phyloP scores from a whole-genome alignment of 2,329 filamentous ascomycete species.

The Phialophora macrospora region DNA sequence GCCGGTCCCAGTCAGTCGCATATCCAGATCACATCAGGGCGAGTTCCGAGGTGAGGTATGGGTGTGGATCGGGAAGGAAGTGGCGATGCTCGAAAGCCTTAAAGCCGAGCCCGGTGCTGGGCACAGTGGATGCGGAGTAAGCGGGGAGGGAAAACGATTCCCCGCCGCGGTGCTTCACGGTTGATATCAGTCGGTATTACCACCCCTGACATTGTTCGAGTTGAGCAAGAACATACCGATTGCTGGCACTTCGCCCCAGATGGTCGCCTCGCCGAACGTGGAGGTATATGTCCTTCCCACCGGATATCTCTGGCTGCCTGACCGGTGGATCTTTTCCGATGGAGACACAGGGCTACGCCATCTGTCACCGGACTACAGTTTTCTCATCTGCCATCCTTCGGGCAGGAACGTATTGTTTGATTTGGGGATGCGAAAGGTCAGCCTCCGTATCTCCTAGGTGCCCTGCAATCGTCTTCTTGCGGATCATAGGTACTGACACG shows the following conservation, averaged over 20 bases:
- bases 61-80: conserved; percentile 14
- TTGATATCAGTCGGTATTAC: neutral
- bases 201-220: neutral
- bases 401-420: conserved; percentile 23
- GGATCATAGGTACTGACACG: neutral
- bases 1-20: neutral
- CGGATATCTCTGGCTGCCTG: conserved; percentile 22
- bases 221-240: neutral
- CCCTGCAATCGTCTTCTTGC: neutral
- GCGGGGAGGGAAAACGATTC: neutral
- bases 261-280: conserved; percentile 8
- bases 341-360: conserved; percentile 14
- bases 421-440: conserved; percentile 23
- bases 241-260: neutral
- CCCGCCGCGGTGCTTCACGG: neutral
- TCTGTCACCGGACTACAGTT: conserved; percentile 23
- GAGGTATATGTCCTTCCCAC: conserved; percentile 20
- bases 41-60: neutral
- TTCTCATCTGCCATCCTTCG: conserved; percentile 18
- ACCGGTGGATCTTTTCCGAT: conserved; percentile 23
- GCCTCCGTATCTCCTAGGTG: neutral
- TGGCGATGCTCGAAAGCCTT: neutral
- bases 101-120: conserved; percentile 5
- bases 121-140: neutral
- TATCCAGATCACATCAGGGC: neutral